A percentile compares a stretch with the other conserved stretches of the same genome.
Evolutionary conservation across 1,284 basidiomycete species (phyloP).

Genomic region (Austroboletus novae-zelandiae): DNA sequence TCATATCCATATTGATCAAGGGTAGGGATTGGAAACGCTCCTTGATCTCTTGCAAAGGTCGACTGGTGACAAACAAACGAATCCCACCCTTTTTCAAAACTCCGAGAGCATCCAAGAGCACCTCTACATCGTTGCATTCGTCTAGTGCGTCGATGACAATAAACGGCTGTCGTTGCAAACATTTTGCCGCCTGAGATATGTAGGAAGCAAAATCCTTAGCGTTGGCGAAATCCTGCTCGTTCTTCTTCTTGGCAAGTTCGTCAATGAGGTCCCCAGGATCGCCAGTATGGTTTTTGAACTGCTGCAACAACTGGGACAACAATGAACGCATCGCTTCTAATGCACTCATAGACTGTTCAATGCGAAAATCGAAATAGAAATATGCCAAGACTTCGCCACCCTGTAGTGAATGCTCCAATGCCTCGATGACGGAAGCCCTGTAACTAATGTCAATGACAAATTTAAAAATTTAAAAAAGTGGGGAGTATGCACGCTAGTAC

Average conservation of each 20-base stretch:
- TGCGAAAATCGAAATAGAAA: conserved; percentile 20
- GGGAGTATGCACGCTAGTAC: conserved; percentile 11
- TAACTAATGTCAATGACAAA: not conserved
- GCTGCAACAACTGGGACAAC: conserved; percentile 10
- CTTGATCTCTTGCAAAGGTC: conserved; percentile 2
- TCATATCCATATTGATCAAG: not conserved
- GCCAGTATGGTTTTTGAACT: not conserved
- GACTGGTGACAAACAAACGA: not conserved
- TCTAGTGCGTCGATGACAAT: not conserved
- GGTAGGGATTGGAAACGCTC: not conserved
- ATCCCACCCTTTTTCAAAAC: not conserved
- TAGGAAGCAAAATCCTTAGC: not conserved
- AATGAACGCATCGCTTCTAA: conserved; percentile 14
- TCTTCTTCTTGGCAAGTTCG: not conserved
- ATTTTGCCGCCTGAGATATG: not conserved
- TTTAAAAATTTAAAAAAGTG: not conserved
- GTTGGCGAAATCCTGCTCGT: no score
- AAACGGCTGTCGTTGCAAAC: not conserved
- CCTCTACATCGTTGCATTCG: conserved; percentile 1
- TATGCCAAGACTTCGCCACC: conserved; percentile 3
- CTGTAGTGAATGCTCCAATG: not conserved
- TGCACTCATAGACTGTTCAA: conserved; percentile 1
- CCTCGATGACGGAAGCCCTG: conserved; percentile 12
- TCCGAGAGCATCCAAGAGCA: not conserved
- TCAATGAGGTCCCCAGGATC: not conserved